A percentile compares a stretch with the other conserved stretches of the same genome.
These are phyloP conservation scores for Dictyostelium intermedium DNA, from an alignment of 78 protist genomes.

Conservation along the genomic window DNA sequence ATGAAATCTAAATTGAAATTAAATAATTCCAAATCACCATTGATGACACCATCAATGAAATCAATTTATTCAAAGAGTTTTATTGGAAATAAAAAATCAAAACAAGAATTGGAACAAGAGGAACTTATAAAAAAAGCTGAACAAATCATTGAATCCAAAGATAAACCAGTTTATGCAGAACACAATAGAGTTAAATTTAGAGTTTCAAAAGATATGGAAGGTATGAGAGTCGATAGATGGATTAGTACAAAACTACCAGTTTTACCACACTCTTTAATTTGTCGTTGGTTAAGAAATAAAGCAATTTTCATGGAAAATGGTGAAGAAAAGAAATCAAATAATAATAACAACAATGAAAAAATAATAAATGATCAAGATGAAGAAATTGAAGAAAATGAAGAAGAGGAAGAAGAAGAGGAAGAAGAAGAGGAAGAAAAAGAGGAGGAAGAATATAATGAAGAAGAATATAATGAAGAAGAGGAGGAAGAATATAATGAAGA, in stretches of 20 bases:
- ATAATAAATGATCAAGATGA: background rate
- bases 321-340: background rate
- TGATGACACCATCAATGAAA: no score
- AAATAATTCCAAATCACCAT: background rate
- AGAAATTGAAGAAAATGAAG: background rate
- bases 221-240: constrained; percentile 20
- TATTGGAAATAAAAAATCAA: background rate
- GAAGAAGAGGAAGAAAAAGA: background rate
- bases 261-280: background rate
- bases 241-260: background rate
- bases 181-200: background rate
- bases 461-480: background rate
- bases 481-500: background rate
- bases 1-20: background rate
- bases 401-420: background rate
- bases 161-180: background rate
- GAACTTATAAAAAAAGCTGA: background rate
- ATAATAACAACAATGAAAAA: background rate
- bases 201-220: constrained; percentile 2
- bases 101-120: background rate
- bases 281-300: constrained; percentile 4
- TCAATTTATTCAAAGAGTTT: background rate
- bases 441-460: background rate
- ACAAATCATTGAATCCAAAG: background rate
- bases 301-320: background rate